A percentile compares a stretch with the other conserved stretches of the same genome.
phyloP scores from a whole-genome alignment of 148 eudicot species.

The Hydrangea macrophylla region DNA sequence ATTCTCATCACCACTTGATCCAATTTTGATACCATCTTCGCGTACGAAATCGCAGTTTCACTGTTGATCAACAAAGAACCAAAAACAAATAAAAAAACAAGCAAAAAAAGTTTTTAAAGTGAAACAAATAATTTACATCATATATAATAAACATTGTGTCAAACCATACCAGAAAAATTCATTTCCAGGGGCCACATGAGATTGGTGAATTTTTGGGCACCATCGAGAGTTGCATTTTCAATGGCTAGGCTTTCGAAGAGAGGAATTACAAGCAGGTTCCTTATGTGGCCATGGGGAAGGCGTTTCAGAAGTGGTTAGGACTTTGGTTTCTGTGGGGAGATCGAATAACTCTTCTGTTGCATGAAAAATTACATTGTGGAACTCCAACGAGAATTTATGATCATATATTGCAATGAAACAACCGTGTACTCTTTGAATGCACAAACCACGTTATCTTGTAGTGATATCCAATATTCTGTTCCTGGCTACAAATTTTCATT shows the following conservation, averaged over 20 bases:
- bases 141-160: no score
- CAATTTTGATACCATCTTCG: slow-evolving; percentile 36
- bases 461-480: not conserved
- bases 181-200: slow-evolving; percentile 18
- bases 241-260: slow-evolving; percentile 4
- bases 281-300: slow-evolving; percentile 4
- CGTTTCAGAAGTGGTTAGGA: not conserved
- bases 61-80: slow-evolving; percentile 21
- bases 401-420: slow-evolving; percentile 1
- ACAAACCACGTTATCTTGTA: not conserved
- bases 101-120: not conserved
- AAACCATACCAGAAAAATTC: slow-evolving; percentile 5
- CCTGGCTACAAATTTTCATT: slow-evolving; percentile 10
- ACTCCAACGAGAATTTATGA: not conserved
- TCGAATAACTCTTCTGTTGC: not conserved
- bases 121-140: no score
- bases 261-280: not conserved
- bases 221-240: slow-evolving; percentile 2
- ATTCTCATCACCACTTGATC: slow-evolving; percentile 35
- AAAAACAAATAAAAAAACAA: not conserved
- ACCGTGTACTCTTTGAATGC: slow-evolving; percentile 15
- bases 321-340: slow-evolving; percentile 13
- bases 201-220: not conserved
- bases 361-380: slow-evolving; percentile 9
- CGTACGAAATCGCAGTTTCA: slow-evolving; percentile 28